phyloP scores from a whole-genome alignment of 2,329 filamentous ascomycete genomes.

The Ophiostoma ips region DNA sequence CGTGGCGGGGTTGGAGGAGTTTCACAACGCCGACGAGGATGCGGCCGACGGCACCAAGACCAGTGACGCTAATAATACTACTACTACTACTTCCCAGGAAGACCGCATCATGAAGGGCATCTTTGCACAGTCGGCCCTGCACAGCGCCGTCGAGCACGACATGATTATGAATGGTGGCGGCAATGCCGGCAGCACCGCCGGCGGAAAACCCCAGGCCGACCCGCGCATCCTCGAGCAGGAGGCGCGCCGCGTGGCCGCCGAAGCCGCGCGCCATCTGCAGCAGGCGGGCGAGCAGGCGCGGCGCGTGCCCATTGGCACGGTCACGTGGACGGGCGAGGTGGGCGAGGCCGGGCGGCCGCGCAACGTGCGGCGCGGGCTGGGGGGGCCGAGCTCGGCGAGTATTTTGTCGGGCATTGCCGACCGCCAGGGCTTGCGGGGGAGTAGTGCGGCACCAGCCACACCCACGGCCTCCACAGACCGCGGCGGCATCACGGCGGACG shows the following conservation, averaged over 20 bases:
- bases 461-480: constrained; percentile 33
- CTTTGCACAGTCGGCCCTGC: constrained; percentile 72
- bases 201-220: constrained; percentile 57
- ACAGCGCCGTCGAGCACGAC: constrained; percentile 88
- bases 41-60: constrained; percentile 26
- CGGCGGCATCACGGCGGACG: constrained; percentile 31
- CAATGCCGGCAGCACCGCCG: constrained; percentile 55
- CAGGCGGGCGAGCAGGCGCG: constrained; percentile 60
- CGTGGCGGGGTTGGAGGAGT: constrained; percentile 52
- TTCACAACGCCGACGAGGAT: constrained; percentile 31
- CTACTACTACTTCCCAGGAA: constrained; percentile 36
- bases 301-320: constrained; percentile 63
- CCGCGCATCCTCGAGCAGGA: constrained; percentile 67
- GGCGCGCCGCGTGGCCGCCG: constrained; percentile 62
- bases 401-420: constrained; percentile 44
- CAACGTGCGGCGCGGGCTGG: constrained; percentile 31
- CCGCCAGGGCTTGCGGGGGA: constrained; percentile 36
- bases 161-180: constrained; percentile 72
- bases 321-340: constrained; percentile 85
- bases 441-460: constrained; percentile 20
- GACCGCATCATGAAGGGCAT: constrained; percentile 77
- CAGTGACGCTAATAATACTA: constrained; percentile 23
- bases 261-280: constrained; percentile 63
- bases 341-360: constrained; percentile 61
- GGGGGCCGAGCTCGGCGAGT: constrained; percentile 34